Evolutionary conservation across 2,329 filamentous ascomycete genomes (phyloP), one percentile per base, ranked within the genome.

Genomic region (Colletotrichum sp.): DNA sequence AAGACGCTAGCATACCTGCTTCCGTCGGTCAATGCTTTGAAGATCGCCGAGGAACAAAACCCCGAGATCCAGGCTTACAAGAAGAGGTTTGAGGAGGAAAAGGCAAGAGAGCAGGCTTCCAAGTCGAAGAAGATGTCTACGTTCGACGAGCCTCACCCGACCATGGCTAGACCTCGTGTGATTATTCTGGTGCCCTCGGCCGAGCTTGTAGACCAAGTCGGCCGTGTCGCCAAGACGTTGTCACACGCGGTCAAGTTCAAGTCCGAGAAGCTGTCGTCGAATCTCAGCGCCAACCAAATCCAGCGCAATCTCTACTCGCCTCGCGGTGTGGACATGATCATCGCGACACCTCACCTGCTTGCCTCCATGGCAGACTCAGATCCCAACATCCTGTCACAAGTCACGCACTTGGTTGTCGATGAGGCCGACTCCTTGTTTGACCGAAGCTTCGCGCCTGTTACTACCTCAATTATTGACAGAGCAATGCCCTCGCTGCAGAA

Each of bases 351-450:
- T 6, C 96, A 98, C 82, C 90, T 99, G 13, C 91, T 99, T 52
- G 91, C 94, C 72, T 96, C 95, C 77, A 97, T 99, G 81, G 95
- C 95, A 15, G 93, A 98, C 78, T 93, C 93, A 24, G 96, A 98
- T 79, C 97, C 97, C 13, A 96, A 98, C 81, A 93, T 99, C 77
- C 91, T 99, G 43, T 96, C 95, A n/a, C 94, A 95, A 15, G 96
- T 99, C 74, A 93, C 92, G 3, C 95, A 99, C 82, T 90, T 99
- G 13, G 91, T 99, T 75, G 90, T 98, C 65, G 98, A 99, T 82
- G 98, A 99, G 87, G 98, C 98, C 2, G 97, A 99, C 85, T 98
- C 96, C 6, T 92, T 99, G 12, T 92, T 99, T 79, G 98, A 99
- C 85, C 94, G 96, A 74, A 98, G 95, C 75, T 99, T 99, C 87